These are phyloP conservation scores for Pythium sukuiense DNA, from an alignment of 352 stramenopile species.

Conservation along the genomic window DNA sequence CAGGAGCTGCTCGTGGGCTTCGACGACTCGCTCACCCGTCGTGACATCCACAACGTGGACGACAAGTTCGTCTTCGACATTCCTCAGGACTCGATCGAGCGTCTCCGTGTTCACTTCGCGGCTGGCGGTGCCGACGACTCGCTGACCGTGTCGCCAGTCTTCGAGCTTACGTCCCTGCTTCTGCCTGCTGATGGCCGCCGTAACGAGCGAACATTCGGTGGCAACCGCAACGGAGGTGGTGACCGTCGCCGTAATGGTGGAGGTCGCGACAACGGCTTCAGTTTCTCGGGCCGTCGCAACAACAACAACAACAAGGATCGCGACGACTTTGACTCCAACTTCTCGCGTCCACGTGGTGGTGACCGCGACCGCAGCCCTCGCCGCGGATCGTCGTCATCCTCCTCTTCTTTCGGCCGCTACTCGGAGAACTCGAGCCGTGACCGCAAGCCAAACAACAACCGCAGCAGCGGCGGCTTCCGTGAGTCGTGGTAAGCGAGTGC, in stretches of 20 bases:
- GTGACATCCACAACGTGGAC: slow-evolving; percentile 59
- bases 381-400: slow-evolving; percentile 14
- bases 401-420: slow-evolving; percentile 36
- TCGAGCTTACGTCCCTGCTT: slow-evolving; percentile 61
- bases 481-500: slow-evolving; percentile 24
- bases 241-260: slow-evolving; percentile 11
- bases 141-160: slow-evolving; percentile 42
- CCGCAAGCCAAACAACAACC: slow-evolving; percentile 25
- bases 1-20: slow-evolving; percentile 45
- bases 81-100: slow-evolving; percentile 44
- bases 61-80: slow-evolving; percentile 76
- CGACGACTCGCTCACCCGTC: slow-evolving; percentile 35
- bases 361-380: slow-evolving; percentile 28
- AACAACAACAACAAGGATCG: slow-evolving; percentile 30
- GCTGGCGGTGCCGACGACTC: slow-evolving; percentile 30
- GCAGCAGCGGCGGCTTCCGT: slow-evolving; percentile 30
- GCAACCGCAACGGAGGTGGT: slow-evolving; percentile 24
- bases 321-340: slow-evolving; percentile 51
- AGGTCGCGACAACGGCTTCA: slow-evolving; percentile 9
- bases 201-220: slow-evolving; percentile 16
- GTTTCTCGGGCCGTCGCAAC: slow-evolving; percentile 18
- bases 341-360: slow-evolving; percentile 29
- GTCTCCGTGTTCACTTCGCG: slow-evolving; percentile 47
- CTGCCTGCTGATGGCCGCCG: slow-evolving; percentile 27
- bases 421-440: slow-evolving; percentile 11